A percentile compares a stretch with the other conserved stretches of the same genome.
These are phyloP conservation scores for Zelonia costaricensis DNA, from an alignment of 208 protist species.

Conservation along the genomic window DNA sequence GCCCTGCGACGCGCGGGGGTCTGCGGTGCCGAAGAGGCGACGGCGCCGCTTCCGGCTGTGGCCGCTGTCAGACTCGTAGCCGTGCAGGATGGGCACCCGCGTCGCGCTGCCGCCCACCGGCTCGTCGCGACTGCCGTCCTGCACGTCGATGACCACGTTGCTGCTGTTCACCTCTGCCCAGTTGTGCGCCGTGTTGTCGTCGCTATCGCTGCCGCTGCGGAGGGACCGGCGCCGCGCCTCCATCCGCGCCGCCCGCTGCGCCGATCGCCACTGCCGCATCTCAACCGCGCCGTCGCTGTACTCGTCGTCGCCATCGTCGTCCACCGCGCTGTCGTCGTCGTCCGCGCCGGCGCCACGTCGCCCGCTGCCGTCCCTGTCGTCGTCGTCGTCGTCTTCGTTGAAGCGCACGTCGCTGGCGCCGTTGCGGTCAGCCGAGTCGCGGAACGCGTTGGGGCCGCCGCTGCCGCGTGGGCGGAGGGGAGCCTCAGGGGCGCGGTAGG, in stretches of 20 bases:
- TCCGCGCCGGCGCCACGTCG: too few relatives aligned
- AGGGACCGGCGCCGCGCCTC: neutral
- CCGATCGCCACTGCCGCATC: conserved; percentile 19
- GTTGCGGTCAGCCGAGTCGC: neutral
- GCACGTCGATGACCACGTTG: neutral
- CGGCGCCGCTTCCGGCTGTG: conserved; percentile 11
- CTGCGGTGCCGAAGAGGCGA: conserved; percentile 14
- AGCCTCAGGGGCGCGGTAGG: neutral
- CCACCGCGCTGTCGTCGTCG: neutral
- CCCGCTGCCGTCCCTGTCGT: too few relatives aligned
- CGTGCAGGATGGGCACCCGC: conserved; percentile 11
- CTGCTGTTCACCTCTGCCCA: neutral
- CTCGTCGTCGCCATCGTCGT: neutral
- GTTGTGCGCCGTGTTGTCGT: neutral
- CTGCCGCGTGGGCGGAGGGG: neutral
- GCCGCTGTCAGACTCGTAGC: conserved; percentile 12
- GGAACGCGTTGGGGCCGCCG: neutral
- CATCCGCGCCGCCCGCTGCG: conserved; percentile 2
- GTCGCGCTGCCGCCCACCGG: too few relatives aligned
- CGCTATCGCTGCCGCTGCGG: neutral
- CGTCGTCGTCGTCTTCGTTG: neutral
- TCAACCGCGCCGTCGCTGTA: conserved; percentile 7
- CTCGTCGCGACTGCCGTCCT: neutral
- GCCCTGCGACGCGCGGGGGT: neutral
- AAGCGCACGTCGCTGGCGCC: neutral